A percentile compares a stretch with the other conserved stretches of the same genome.
phyloP scores from a whole-genome alignment of 2,329 filamentous ascomycete genomes.

The Diaporthe sp. region DNA sequence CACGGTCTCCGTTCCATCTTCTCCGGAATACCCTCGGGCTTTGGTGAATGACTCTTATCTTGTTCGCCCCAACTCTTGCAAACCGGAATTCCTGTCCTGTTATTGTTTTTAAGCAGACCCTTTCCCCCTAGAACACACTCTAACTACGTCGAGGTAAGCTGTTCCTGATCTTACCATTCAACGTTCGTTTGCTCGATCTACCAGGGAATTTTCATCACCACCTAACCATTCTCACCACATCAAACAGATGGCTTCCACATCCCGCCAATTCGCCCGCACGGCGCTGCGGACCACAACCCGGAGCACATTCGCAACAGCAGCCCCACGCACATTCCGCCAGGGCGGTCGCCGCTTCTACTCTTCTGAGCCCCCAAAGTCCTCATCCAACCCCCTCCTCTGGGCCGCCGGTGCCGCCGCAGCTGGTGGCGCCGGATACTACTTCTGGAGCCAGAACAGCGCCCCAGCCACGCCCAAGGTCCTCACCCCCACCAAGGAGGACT shows the following conservation, averaged over 20 bases:
- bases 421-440: conserved; percentile 73
- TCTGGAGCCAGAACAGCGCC: conserved; percentile 68
- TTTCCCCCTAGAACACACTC: no score
- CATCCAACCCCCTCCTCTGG: conserved; percentile 62
- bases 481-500: conserved; percentile 82
- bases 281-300: conserved; percentile 69
- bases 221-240: conserved; percentile 26
- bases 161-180: background rate
- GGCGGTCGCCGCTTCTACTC: conserved; percentile 84
- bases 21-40: conserved; percentile 30
- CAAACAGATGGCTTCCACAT: conserved; percentile 56
- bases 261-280: conserved; percentile 66
- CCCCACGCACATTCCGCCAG: conserved; percentile 77
- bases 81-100: background rate
- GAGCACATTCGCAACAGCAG: conserved; percentile 64
- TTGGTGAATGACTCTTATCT: conserved; percentile 9
- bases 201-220: background rate
- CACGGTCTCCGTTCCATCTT: conserved; percentile 31
- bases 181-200: background rate
- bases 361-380: conserved; percentile 69
- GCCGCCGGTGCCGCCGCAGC: conserved; percentile 68
- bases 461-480: conserved; percentile 68
- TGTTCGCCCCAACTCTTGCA: background rate
- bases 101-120: background rate
- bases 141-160: conserved; percentile 1